phyloP scores from a whole-genome alignment of 495 filamentous ascomycete genomes.

The Lophiotrema nucula region DNA sequence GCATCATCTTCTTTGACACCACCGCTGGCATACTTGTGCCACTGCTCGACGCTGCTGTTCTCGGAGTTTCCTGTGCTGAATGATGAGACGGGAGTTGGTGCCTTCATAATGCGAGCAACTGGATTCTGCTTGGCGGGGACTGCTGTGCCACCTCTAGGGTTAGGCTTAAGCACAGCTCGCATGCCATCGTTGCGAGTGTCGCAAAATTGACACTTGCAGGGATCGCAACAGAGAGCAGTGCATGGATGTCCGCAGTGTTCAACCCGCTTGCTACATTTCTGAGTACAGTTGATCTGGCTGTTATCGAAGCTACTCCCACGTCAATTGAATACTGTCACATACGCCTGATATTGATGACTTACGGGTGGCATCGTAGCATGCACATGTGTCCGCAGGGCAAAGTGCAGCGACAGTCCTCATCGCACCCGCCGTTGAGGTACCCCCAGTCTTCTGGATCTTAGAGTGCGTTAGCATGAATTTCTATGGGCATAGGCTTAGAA shows the following conservation, averaged over 20 bases:
- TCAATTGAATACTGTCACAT: neutral
- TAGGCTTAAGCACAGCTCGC: neutral
- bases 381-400: constrained; percentile 53
- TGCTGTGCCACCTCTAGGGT: neutral
- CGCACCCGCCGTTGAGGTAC: constrained; percentile 60
- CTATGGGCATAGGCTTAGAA: neutral
- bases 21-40: constrained; percentile 12
- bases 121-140: neutral
- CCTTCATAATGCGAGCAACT: neutral
- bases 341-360: constrained; percentile 15
- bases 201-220: constrained; percentile 30
- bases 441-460: constrained; percentile 50
- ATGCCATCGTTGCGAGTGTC: neutral
- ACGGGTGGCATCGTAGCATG: constrained; percentile 50
- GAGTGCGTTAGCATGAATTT: constrained; percentile 33
- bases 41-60: neutral
- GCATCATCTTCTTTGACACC: constrained; percentile 11
- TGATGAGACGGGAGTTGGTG: neutral
- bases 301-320: constrained; percentile 8
- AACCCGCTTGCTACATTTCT: constrained; percentile 27
- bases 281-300: constrained; percentile 27
- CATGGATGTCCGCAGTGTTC: constrained; percentile 31
- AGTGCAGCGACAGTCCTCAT: constrained; percentile 47
- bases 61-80: neutral
- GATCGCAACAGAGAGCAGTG: constrained; percentile 25